phyloP scores from a whole-genome alignment of 176 grass and related monocot genomes.

The Cenchrus purpureus region DNA sequence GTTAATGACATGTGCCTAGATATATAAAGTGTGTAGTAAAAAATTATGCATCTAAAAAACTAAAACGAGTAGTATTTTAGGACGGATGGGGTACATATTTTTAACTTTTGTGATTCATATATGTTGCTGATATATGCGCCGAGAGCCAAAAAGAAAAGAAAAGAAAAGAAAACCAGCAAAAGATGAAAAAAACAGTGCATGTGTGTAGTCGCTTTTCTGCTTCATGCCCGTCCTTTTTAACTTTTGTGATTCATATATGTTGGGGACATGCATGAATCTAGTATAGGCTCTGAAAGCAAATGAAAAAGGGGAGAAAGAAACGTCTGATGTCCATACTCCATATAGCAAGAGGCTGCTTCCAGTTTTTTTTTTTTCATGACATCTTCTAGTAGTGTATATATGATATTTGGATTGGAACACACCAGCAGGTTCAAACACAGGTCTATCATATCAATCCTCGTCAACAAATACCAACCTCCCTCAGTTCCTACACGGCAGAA shows the following conservation, averaged over 20 bases:
- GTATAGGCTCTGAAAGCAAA: conserved; percentile 9
- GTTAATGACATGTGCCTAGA: no score
- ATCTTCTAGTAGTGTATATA: not conserved
- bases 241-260: not conserved
- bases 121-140: no score
- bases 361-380: conserved; percentile 4
- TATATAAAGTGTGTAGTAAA: no score
- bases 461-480: conserved; percentile 29
- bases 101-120: no score
- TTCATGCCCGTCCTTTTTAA: not conserved
- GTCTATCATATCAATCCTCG: conserved; percentile 31
- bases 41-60: no score
- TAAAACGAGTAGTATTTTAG: no score
- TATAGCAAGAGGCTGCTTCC: not conserved
- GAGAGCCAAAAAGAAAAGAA: not conserved
- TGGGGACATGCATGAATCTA: conserved; percentile 11
- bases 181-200: not conserved
- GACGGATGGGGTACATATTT: no score
- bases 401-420: not conserved
- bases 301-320: not conserved
- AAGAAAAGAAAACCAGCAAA: not conserved
- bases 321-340: not conserved
- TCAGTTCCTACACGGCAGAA: not conserved
- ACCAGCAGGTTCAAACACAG: not conserved
- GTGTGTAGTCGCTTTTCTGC: not conserved